A percentile compares a stretch with the other conserved stretches of the same genome.
These are phyloP conservation scores for Clonostachys byssicola DNA, from an alignment of 2,329 filamentous ascomycete genomes.

Conservation along the genomic window DNA sequence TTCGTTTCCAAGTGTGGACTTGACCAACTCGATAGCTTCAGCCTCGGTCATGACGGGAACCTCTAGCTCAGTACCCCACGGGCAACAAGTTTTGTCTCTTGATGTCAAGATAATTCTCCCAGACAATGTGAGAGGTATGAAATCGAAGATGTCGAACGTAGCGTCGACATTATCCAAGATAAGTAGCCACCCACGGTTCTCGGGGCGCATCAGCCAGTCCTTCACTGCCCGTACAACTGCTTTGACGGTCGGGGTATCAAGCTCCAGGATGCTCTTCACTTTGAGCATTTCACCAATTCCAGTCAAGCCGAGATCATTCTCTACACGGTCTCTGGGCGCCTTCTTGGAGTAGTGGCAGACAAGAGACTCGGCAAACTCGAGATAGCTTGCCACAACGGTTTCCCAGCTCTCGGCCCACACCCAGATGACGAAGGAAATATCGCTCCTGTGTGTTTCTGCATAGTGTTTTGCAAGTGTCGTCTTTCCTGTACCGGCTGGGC, in stretches of 20 bases:
- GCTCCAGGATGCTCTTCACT: slow-evolving; percentile 10
- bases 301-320: slow-evolving; percentile 13
- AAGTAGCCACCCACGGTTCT: slow-evolving; percentile 14
- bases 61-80: slow-evolving; percentile 11
- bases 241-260: slow-evolving; percentile 11
- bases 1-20: slow-evolving; percentile 4
- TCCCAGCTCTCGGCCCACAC: slow-evolving; percentile 16
- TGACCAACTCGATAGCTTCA: slow-evolving; percentile 10
- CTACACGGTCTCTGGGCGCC: slow-evolving; percentile 7
- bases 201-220: slow-evolving; percentile 16
- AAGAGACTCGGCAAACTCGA: slow-evolving; percentile 13
- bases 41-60: slow-evolving; percentile 11
- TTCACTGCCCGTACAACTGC: slow-evolving; percentile 15
- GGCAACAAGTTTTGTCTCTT: slow-evolving; percentile 11
- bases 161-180: slow-evolving; percentile 15
- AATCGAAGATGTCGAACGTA: slow-evolving; percentile 14
- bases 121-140: slow-evolving; percentile 14
- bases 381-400: slow-evolving; percentile 14
- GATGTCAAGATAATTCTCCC: slow-evolving; percentile 16
- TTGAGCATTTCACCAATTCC: slow-evolving; percentile 16
- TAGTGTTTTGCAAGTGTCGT: slow-evolving; percentile 14
- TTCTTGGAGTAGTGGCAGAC: slow-evolving; percentile 12
- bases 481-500: slow-evolving; percentile 12
- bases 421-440: slow-evolving; percentile 17
- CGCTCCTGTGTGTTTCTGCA: slow-evolving; percentile 9